These are phyloP conservation scores for Mycena rebaudengoi DNA, from an alignment of 768 basidiomycete genomes.

Conservation along the genomic window DNA sequence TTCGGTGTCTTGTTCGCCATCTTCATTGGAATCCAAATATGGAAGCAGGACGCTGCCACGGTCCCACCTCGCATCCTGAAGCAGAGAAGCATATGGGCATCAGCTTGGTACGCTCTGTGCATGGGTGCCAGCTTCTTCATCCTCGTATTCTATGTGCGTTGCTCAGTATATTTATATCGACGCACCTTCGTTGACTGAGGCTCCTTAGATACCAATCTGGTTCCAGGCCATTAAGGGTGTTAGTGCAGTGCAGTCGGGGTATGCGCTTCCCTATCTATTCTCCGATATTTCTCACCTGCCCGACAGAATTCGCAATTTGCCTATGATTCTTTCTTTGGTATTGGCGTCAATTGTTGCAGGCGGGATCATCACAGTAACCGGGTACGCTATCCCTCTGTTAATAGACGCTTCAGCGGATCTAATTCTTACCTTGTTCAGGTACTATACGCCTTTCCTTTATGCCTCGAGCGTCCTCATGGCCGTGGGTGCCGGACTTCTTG, in stretches of 20 bases:
- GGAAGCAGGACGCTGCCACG: slow-evolving; percentile 22
- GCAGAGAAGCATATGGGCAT: slow-evolving; percentile 18
- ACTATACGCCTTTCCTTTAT: slow-evolving; percentile 43
- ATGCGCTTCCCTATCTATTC: not conserved
- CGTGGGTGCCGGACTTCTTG: slow-evolving; percentile 47
- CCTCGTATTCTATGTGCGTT: slow-evolving; percentile 19
- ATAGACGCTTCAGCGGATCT: too few relatives aligned
- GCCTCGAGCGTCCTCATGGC: slow-evolving; percentile 40
- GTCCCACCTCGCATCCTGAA: slow-evolving; percentile 26
- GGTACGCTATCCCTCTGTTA: too few relatives aligned
- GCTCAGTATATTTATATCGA: not conserved
- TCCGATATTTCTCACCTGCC: not conserved
- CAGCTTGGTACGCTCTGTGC: slow-evolving; percentile 5
- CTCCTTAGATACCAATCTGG: slow-evolving; percentile 16
- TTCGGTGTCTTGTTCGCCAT: slow-evolving; percentile 24
- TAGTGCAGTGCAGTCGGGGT: too few relatives aligned
- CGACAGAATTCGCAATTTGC: slow-evolving; percentile 38
- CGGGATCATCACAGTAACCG: slow-evolving; percentile 46
- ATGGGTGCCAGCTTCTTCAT: slow-evolving; percentile 23
- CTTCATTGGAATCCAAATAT: slow-evolving; percentile 25
- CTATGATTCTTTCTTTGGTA: slow-evolving; percentile 46
- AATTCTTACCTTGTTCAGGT: slow-evolving; percentile 34
- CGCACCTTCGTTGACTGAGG: not conserved
- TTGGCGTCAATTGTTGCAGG: slow-evolving; percentile 47
- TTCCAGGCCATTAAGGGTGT: slow-evolving; percentile 48